A percentile compares a stretch with the other conserved stretches of the same genome.
phyloP scores from a whole-genome alignment of 345 rosid species.

The Eucalyptus victrix region DNA sequence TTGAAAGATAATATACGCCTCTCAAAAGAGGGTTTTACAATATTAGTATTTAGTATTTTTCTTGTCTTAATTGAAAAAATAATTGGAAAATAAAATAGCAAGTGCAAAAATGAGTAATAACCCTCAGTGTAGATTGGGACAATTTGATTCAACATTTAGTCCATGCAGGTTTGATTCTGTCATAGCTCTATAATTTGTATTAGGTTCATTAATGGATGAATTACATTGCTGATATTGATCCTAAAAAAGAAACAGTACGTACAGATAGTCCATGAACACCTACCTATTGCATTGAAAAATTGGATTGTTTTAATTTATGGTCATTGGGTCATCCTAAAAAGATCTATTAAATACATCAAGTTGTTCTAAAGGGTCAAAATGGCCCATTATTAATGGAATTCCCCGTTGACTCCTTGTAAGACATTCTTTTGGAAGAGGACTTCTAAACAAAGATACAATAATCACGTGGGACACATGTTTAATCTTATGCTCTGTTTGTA shows the following conservation, averaged over 20 bases:
- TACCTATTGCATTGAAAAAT: neutral
- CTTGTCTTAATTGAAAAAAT: neutral
- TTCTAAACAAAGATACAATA: neutral
- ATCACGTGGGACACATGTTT: neutral
- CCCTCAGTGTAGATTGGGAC: neutral
- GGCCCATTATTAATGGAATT: neutral
- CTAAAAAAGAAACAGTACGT: neutral
- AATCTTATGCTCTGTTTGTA: neutral
- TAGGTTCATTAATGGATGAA: neutral
- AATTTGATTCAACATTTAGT: neutral
- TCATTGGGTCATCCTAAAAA: neutral
- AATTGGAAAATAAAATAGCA: neutral
- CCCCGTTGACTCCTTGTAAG: neutral
- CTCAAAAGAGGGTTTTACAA: neutral
- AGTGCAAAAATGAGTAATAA: neutral
- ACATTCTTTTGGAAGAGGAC: neutral
- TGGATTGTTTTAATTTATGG: neutral
- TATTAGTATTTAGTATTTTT: neutral
- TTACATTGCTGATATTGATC: neutral
- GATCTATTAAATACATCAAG: neutral
- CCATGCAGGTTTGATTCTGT: neutral
- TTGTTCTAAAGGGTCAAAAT: neutral
- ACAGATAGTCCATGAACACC: neutral
- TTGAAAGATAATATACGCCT: neutral
- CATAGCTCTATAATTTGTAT: neutral